A percentile compares a stretch with the other conserved stretches of the same genome.
These are phyloP conservation scores for Amoeboaphelidium protococcarum DNA, from an alignment of 371 early-diverging fungal genomes.

Conservation along the genomic window DNA sequence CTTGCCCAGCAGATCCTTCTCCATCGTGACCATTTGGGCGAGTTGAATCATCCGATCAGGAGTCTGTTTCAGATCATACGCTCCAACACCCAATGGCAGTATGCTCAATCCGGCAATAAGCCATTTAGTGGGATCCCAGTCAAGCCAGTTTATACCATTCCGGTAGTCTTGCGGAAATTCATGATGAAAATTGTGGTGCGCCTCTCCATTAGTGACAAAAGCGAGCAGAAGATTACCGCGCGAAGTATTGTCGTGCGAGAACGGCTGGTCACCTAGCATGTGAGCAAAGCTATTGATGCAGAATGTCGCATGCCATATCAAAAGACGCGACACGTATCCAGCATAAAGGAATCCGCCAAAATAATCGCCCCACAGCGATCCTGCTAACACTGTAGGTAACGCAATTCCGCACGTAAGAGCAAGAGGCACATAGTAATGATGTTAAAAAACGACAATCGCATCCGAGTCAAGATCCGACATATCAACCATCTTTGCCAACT, in stretches of 20 bases:
- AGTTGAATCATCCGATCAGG: slow-evolving; percentile 69
- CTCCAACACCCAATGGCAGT: slow-evolving; percentile 50
- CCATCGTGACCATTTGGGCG: slow-evolving; percentile 36
- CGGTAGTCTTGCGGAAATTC: slow-evolving; percentile 88
- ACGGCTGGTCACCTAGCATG: slow-evolving; percentile 46
- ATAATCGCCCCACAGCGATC: slow-evolving; percentile 69
- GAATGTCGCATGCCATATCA: slow-evolving; percentile 80
- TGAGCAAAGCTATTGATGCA: slow-evolving; percentile 74
- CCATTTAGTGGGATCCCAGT: slow-evolving; percentile 94
- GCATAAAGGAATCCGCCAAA: slow-evolving; percentile 69
- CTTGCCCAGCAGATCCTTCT: not conserved
- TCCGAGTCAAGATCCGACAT: slow-evolving; percentile 54
- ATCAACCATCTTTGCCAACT: slow-evolving; percentile 35
- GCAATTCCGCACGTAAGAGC: slow-evolving; percentile 39
- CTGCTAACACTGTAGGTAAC: slow-evolving; percentile 50
- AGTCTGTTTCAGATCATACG: slow-evolving; percentile 65
- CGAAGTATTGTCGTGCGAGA: slow-evolving; percentile 50
- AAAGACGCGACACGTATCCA: slow-evolving; percentile 41
- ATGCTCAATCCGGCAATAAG: slow-evolving; percentile 32
- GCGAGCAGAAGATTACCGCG: slow-evolving; percentile 56
- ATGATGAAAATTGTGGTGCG: slow-evolving; percentile 75
- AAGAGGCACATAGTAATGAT: slow-evolving; percentile 45
- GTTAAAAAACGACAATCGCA: slow-evolving; percentile 47
- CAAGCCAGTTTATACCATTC: slow-evolving; percentile 59
- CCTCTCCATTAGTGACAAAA: slow-evolving; percentile 49